A percentile compares a stretch with the other conserved stretches of the same genome.
Evolutionary conservation across 352 stramenopile genomes (phyloP).

Genomic region (Globisporangium paddicum): DNA sequence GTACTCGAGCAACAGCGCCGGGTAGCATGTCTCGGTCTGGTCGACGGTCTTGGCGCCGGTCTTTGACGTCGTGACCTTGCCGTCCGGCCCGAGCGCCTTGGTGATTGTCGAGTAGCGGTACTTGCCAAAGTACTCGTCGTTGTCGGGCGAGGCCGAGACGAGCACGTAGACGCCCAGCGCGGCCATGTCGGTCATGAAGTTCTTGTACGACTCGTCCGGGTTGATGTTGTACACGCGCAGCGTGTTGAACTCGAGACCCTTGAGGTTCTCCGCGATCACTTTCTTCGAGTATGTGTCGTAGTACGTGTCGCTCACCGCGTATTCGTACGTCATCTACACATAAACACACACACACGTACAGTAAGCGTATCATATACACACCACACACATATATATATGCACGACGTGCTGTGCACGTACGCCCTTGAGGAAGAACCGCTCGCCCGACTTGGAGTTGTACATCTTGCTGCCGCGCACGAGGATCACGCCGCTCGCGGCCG

Average conservation of each 20-base stretch:
- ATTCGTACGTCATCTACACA: slow-evolving; percentile 80
- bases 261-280: slow-evolving; percentile 56
- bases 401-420: too few relatives aligned
- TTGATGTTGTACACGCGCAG: slow-evolving; percentile 88
- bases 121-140: slow-evolving; percentile 81
- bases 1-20: slow-evolving; percentile 77
- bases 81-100: slow-evolving; percentile 52
- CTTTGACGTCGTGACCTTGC: slow-evolving; percentile 24
- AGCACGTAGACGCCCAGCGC: slow-evolving; percentile 76
- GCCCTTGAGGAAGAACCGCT: slow-evolving; percentile 86
- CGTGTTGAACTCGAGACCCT: slow-evolving; percentile 79
- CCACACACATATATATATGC: too few relatives aligned
- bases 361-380: not conserved
- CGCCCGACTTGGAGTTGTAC: slow-evolving; percentile 75
- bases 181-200: slow-evolving; percentile 86
- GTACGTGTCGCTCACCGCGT: slow-evolving; percentile 82
- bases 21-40: slow-evolving; percentile 79
- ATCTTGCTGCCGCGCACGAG: slow-evolving; percentile 86
- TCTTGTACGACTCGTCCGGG: slow-evolving; percentile 70
- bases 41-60: slow-evolving; percentile 47
- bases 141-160: slow-evolving; percentile 73
- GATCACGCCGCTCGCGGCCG: slow-evolving; percentile 42
- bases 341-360: not conserved
- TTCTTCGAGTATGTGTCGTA: slow-evolving; percentile 83
- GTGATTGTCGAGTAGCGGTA: slow-evolving; percentile 81